Evolutionary conservation across 1,284 basidiomycete genomes (phyloP), one percentile per base, ranked within the genome.

Genomic region (Caloboletus inedulis): DNA sequence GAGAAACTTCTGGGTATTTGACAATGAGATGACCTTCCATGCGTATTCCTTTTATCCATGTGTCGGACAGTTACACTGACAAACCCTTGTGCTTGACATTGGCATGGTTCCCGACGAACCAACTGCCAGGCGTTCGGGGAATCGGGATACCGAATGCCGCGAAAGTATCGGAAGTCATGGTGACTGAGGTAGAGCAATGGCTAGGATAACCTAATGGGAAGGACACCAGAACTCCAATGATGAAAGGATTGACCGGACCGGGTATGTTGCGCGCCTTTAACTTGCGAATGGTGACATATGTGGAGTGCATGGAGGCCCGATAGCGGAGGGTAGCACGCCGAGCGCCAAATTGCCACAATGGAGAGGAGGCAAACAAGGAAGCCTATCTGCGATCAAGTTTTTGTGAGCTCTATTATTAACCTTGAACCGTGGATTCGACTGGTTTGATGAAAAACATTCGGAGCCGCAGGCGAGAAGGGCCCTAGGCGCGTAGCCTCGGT

Each of bases 41-140:
- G 14, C 29, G 5, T 16, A 25, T 47, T 39, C 41, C 50, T 63
- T 62, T 62, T 62, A 62, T 13, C 35, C 21, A 36, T 9, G 19
- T 44, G 25, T 16, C n/a, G 19, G 34, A 23, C 10, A 16, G 19
- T 51, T 47, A 51, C 43, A 47, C 33, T 19, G 44, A 44, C 47
- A 16, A 30, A 4, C 10, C 25, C 10, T 47, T 51, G 34, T 36
- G 31, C n/a, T 47, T 47, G 48, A 52, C 40, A 47, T 52, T 63
- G 65, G 65, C 42, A 54, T 47, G 45, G 47, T 40, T 31, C 31
- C 53, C 49, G 56, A 62, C 40, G 47, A 47, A 60, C 62, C 55
- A 63, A 45, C 34, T 3, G 48, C 59, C 50, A 59, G 43, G 55
- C 36, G 13, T 52, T 37, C 48, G 62, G 59, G n/a, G 18, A 21